Evolutionary conservation across 495 filamentous ascomycete species (phyloP), one percentile per base, ranked within the genome.

Genomic region (Friedmanniomyces endolithicus): DNA sequence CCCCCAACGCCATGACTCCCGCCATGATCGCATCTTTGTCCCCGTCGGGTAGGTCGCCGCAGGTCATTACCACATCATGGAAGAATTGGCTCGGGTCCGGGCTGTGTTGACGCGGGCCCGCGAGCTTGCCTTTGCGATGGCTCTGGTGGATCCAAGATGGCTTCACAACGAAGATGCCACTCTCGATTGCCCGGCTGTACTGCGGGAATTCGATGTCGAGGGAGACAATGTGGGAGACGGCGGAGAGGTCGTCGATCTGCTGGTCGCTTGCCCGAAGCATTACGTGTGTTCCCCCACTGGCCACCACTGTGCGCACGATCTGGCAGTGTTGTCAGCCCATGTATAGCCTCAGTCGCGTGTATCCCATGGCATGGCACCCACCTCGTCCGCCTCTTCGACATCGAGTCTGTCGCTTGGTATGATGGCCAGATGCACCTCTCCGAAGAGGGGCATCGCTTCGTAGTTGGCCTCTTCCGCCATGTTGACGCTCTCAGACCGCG

Each of bases 1-100:
- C 92, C 27, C 92, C 92, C 70, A 94, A 84, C 0, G 94, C 90
- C 57, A 94, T 69, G 4, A 94, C 86, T 4, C 87, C 92, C 2
- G 88, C 92, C 47, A 85, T 80, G 51, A 99, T 95, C 0, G 88
- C 84, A 68, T 97, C 90, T 65, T 88, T 85, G 69, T 99, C 92
- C 12, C 79, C 83, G n/a, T 78, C 70, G 4, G 92, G 92, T 45
- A 99, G 81, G 57, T 94, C 87, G 3, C 78, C 81, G 61, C 82
- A 88, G 19, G 82, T 82, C 2, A 92, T 68, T 11, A 85, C 75
- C 43, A 94, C 82, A 59, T 85, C 83, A 44, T 85, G 88, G 70
- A 98, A 85, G 68, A 95, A 89, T 58, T 95, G 81, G 37, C 83
- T 75, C 8, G 92, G 90, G 62, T 99, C 94, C 0, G 92, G 92